Percentiles rank a stretch among this genome's conserved stretches.
Evolutionary conservation across 2,329 filamentous ascomycete species (phyloP).

Genomic region (Biscogniauxia mediterranea): DNA sequence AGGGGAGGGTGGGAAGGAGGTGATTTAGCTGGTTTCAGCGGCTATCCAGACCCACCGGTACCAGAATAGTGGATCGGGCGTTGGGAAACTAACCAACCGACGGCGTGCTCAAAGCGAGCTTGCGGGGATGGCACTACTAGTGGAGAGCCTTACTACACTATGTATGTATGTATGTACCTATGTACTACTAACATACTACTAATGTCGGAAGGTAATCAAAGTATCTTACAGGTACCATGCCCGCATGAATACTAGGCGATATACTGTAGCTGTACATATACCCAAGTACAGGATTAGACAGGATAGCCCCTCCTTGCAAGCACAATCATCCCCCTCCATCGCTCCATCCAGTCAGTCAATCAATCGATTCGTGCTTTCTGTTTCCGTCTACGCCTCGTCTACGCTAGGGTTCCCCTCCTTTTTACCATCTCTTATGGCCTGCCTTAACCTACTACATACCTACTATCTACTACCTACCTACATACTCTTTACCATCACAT

Average conservation of each 20-base stretch:
- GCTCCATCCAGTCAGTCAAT: neutral
- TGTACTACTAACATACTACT: too few species aligned
- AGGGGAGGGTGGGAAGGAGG: neutral
- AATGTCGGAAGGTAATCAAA: too few species aligned
- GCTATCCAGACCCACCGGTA: slow-evolving; percentile 1
- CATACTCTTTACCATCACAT: neutral
- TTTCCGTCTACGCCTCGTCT: neutral
- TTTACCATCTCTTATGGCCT: neutral
- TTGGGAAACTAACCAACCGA: slow-evolving; percentile 21
- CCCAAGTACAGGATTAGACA: too few species aligned
- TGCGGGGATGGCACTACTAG: slow-evolving; percentile 16
- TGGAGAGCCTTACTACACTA: neutral
- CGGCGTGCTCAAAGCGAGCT: slow-evolving; percentile 9
- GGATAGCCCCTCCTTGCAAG: neutral
- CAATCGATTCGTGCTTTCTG: neutral
- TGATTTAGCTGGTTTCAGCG: slow-evolving; percentile 15
- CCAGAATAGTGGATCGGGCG: slow-evolving; percentile 18
- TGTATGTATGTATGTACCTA: too few species aligned
- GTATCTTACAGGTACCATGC: neutral
- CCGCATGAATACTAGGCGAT: neutral
- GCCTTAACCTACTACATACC: too few species aligned
- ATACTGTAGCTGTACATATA: neutral
- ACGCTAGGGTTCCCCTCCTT: neutral
- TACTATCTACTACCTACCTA: too few species aligned
- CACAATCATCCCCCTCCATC: too few species aligned